Evolutionary conservation across 2,329 filamentous ascomycete species (phyloP).

Genomic region (Penicillium fuscoglaucum): DNA sequence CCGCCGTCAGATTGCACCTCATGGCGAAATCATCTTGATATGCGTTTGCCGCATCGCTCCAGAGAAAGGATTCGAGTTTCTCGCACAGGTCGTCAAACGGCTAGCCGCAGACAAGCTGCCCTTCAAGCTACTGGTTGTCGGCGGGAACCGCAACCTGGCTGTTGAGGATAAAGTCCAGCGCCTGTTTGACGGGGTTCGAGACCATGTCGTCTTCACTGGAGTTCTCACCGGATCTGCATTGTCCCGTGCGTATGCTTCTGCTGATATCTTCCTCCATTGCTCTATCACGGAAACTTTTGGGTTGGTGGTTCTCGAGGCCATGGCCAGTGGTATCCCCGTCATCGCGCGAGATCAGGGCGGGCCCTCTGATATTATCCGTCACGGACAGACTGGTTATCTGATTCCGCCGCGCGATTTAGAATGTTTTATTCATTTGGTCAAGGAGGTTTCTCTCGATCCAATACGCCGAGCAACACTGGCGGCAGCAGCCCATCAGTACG

Average conservation of each 20-base stretch:
- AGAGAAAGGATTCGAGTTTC: slow-evolving; percentile 70
- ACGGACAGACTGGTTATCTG: slow-evolving; percentile 62
- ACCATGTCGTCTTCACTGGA: slow-evolving; percentile 65
- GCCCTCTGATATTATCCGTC: slow-evolving; percentile 64
- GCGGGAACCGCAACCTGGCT: slow-evolving; percentile 64
- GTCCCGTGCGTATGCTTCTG: slow-evolving; percentile 66
- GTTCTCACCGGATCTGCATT: slow-evolving; percentile 62
- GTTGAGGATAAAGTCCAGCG: slow-evolving; percentile 63
- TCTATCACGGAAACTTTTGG: slow-evolving; percentile 72
- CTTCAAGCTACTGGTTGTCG: slow-evolving; percentile 67
- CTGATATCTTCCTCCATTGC: slow-evolving; percentile 70
- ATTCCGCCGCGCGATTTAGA: slow-evolving; percentile 61
- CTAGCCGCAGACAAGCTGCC: slow-evolving; percentile 57
- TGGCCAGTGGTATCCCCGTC: slow-evolving; percentile 70
- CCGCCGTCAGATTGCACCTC: slow-evolving; percentile 57
- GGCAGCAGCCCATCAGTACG: slow-evolving; percentile 54
- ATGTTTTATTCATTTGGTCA: slow-evolving; percentile 57
- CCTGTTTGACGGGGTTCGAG: slow-evolving; percentile 57
- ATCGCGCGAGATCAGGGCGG: slow-evolving; percentile 69
- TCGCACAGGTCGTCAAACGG: slow-evolving; percentile 56
- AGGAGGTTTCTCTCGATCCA: slow-evolving; percentile 51
- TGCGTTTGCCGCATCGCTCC: slow-evolving; percentile 67
- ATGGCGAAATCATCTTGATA: slow-evolving; percentile 64
- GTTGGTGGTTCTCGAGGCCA: slow-evolving; percentile 68
- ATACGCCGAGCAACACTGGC: slow-evolving; percentile 50